Conservation (phyloP, 345 rosid species). For the Corchorus capsularis region DNA sequence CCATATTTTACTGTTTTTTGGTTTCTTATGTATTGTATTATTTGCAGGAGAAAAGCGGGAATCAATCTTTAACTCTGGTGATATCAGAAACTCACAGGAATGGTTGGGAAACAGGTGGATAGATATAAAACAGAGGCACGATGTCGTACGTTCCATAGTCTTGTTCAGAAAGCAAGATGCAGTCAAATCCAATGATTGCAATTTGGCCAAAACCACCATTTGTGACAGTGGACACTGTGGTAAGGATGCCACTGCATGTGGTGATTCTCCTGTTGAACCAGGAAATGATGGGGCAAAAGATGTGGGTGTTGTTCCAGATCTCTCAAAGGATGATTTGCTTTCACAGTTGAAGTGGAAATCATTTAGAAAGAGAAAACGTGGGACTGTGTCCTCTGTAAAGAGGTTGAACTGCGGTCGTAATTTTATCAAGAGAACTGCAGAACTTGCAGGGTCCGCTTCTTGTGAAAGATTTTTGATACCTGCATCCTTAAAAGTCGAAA, state of each 20-base stretch:
- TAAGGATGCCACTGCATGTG: slow-evolving; percentile 25
- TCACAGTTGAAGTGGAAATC: slow-evolving; percentile 66
- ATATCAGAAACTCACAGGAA: slow-evolving; percentile 66
- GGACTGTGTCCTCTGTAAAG: slow-evolving; percentile 30
- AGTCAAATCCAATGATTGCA: slow-evolving; percentile 26
- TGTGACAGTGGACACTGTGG: slow-evolving; percentile 18
- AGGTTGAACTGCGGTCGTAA: slow-evolving; percentile 25
- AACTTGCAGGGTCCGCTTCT: slow-evolving; percentile 16
- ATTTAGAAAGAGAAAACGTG: slow-evolving; percentile 57
- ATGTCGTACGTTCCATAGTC: slow-evolving; percentile 37
- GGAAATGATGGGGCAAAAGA: slow-evolving; percentile 25
- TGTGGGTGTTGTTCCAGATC: slow-evolving; percentile 44
- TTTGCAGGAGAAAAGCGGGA: slow-evolving; percentile 66
- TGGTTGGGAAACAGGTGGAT: slow-evolving; percentile 72
- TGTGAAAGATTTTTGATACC: slow-evolving; percentile 33
- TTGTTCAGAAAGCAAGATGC: slow-evolving; percentile 32
- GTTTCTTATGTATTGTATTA: not conserved
- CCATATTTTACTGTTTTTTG: too few relatives aligned
- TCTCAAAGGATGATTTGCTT: slow-evolving; percentile 54
- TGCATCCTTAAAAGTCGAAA: slow-evolving; percentile 46
- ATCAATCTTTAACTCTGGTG: slow-evolving; percentile 38
- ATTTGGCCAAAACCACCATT: slow-evolving; percentile 27
- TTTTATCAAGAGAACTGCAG: slow-evolving; percentile 2
- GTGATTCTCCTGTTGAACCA: slow-evolving; percentile 22
- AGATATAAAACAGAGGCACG: slow-evolving; percentile 41